A percentile compares a stretch with the other conserved stretches of the same genome.
These are phyloP conservation scores for Thalia dealbata DNA, from an alignment of 176 grass and related monocot genomes.

Conservation along the genomic window DNA sequence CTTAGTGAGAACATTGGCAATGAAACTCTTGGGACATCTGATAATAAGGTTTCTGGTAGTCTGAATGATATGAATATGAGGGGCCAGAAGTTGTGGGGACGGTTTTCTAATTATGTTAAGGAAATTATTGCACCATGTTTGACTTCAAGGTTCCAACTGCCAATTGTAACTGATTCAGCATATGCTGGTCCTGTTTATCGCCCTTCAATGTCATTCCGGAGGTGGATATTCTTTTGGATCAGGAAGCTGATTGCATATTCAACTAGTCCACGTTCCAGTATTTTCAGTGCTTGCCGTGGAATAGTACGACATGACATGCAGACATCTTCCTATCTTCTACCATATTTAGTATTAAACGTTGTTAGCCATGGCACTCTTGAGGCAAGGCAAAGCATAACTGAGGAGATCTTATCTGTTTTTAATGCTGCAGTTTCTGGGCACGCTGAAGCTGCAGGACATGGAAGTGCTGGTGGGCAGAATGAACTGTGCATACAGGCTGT, in stretches of 20 bases:
- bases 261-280: slow-evolving; percentile 62
- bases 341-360: slow-evolving; percentile 90
- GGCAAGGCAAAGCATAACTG: slow-evolving; percentile 75
- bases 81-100: slow-evolving; percentile 70
- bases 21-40: slow-evolving; percentile 7
- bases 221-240: slow-evolving; percentile 91
- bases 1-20: slow-evolving; percentile 28
- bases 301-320: slow-evolving; percentile 91
- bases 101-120: slow-evolving; percentile 87
- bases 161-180: slow-evolving; percentile 54
- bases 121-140: slow-evolving; percentile 97
- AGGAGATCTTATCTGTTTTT: slow-evolving; percentile 83
- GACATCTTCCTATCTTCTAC: slow-evolving; percentile 81
- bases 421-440: slow-evolving; percentile 81
- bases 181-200: slow-evolving; percentile 51
- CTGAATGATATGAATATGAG: slow-evolving; percentile 49
- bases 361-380: slow-evolving; percentile 78
- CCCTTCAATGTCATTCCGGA: slow-evolving; percentile 80
- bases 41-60: slow-evolving; percentile 2
- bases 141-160: slow-evolving; percentile 83
- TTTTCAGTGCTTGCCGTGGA: slow-evolving; percentile 77
- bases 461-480: slow-evolving; percentile 59
- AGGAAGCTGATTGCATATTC: slow-evolving; percentile 67
- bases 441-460: slow-evolving; percentile 61
- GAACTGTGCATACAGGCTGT: slow-evolving; percentile 92